Conservation (phyloP, 106 monocot species). For the Chionographis japonica region DNA sequence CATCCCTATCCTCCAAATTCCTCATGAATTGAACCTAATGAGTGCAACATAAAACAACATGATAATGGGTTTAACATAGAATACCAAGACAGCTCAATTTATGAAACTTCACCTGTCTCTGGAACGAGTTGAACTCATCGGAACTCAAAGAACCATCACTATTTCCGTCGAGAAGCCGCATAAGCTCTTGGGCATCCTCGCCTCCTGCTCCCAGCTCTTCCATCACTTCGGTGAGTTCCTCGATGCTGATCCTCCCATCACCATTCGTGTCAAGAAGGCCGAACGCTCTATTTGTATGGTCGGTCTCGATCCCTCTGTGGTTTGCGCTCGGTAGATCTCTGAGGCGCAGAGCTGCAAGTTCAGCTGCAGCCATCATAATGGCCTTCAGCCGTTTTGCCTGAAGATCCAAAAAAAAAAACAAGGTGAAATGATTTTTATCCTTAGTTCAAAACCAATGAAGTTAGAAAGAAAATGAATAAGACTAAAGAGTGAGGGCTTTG, state of each 20-base stretch:
- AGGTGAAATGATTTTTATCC: too few relatives aligned
- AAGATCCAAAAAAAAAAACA: neutral
- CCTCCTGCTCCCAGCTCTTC: conserved; percentile 87
- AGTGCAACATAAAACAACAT: neutral
- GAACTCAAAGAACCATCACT: conserved; percentile 92
- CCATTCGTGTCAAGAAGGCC: conserved; percentile 86
- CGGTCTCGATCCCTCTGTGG: conserved; percentile 24
- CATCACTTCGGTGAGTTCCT: conserved; percentile 86
- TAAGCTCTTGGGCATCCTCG: conserved; percentile 81
- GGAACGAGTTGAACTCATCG: conserved; percentile 83
- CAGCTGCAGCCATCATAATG: conserved; percentile 90
- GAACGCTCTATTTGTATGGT: conserved; percentile 48
- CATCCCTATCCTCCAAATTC: conserved; percentile 60
- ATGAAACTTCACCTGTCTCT: conserved; percentile 61
- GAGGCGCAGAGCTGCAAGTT: conserved; percentile 81
- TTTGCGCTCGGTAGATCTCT: conserved; percentile 57
- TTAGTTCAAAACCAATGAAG: too few relatives aligned
- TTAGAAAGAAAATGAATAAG: too few relatives aligned
- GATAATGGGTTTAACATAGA: neutral
- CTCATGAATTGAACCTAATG: conserved; percentile 54
- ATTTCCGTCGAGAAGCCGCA: conserved; percentile 86
- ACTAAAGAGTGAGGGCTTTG: too few relatives aligned
- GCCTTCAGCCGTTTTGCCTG: conserved; percentile 80
- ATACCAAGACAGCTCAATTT: neutral
- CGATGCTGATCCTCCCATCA: conserved; percentile 90